Evolutionary conservation across 352 stramenopile genomes (phyloP).

Genomic region (Pseudoperonospora humuli): DNA sequence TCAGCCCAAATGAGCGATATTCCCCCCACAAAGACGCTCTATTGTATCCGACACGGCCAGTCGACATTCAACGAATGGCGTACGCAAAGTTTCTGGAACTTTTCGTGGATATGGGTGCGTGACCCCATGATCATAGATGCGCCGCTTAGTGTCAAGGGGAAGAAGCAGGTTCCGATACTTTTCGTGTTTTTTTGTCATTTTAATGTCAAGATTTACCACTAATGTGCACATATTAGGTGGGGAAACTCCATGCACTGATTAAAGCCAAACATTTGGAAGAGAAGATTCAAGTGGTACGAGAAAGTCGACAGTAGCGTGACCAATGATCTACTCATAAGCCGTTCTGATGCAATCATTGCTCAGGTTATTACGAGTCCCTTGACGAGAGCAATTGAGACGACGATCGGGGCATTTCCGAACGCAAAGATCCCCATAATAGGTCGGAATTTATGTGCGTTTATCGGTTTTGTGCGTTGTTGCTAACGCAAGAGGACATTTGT

Average conservation of each 20-base stretch:
- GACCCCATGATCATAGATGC: constrained; percentile 83
- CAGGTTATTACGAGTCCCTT: constrained; percentile 80
- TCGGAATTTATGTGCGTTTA: constrained; percentile 9
- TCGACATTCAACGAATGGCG: constrained; percentile 87
- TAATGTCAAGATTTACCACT: not conserved
- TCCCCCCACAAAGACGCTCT: constrained; percentile 55
- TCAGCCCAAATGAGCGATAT: constrained; percentile 5
- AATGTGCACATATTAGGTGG: constrained; percentile 13
- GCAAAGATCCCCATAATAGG: constrained; percentile 47
- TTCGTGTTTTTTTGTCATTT: not conserved
- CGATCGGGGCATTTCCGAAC: constrained; percentile 50
- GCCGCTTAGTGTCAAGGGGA: constrained; percentile 60
- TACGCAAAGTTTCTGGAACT: constrained; percentile 65
- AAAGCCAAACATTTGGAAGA: constrained; percentile 35
- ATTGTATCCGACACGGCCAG: constrained; percentile 84
- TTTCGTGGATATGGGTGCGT: constrained; percentile 79
- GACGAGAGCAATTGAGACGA: constrained; percentile 76
- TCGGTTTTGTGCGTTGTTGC: not conserved
- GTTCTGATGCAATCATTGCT: not conserved
- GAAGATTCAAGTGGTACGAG: constrained; percentile 55
- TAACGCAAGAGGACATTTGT: constrained; percentile 3
- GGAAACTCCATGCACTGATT: constrained; percentile 38
- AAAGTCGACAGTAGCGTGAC: not conserved
- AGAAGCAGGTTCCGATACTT: constrained; percentile 39
- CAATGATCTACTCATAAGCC: not conserved